A percentile compares a stretch with the other conserved stretches of the same genome.
These are phyloP conservation scores for Pichia heedii DNA, from an alignment of 805 yeast genomes.

Conservation along the genomic window DNA sequence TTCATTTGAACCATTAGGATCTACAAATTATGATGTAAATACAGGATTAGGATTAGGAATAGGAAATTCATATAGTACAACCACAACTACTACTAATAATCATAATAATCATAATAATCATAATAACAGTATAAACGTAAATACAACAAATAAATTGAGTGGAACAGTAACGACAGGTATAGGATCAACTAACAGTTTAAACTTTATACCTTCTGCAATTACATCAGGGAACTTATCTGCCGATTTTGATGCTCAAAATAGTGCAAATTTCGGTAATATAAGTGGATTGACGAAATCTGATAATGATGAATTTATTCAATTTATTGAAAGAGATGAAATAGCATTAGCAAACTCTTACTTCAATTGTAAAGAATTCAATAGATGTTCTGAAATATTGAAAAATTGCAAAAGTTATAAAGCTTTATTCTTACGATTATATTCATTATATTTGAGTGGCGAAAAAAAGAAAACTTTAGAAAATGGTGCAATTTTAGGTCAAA, in stretches of 20 bases:
- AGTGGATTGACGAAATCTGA: not conserved
- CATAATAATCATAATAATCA: no score
- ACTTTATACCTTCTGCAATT: not conserved
- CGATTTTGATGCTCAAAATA: not conserved
- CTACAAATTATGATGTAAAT: not conserved
- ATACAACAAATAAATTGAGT: not conserved
- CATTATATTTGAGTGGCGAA: conserved; percentile 70
- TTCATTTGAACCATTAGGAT: conserved; percentile 1
- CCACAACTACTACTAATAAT: no score
- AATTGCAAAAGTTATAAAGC: conserved; percentile 44
- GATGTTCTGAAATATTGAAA: conserved; percentile 56
- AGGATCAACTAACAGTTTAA: not conserved
- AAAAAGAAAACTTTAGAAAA: conserved; percentile 60
- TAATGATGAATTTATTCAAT: conserved; percentile 19
- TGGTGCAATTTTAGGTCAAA: conserved; percentile 52
- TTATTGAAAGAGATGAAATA: conserved; percentile 36
- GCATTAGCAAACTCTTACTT: conserved; percentile 65
- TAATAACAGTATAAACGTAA: not conserved
- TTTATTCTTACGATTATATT: conserved; percentile 56
- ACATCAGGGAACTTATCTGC: not conserved
- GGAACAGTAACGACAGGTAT: not conserved
- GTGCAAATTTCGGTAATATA: not conserved
- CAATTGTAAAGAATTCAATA: conserved; percentile 74
- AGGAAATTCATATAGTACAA: not conserved
- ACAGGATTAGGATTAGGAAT: not conserved